Base-by-base conservation (phyloP, 2,329 filamentous ascomycete species). In the Cercospora sesami region DNA sequence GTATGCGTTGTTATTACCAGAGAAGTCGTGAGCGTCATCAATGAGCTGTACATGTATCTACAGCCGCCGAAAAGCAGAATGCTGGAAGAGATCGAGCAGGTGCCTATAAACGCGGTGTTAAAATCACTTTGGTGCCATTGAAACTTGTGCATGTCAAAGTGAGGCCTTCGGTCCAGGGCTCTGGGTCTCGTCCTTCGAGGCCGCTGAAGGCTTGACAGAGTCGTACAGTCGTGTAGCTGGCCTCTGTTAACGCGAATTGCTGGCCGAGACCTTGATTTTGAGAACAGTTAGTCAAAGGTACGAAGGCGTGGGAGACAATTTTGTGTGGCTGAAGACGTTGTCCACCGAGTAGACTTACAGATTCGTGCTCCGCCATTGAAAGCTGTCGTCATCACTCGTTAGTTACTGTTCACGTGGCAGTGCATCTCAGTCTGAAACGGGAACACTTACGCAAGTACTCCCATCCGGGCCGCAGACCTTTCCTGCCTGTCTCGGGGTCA, bases 241-340 rank as follows among this genome's bases (percentile, higher is more conserved):
- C 91, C 82, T 94, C 90, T 0, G 90, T 92, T 58, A 94, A 80
- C 14, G 91, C 92, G 77, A 93, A 94, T 78, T 94, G 90, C 83
- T 94, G 76, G 0, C 75, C 76, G 33, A 79, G 65, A 70, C 42
- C 42, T 45, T 48, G 8, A 3, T 21, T 48, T 18, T 21, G 42
- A 48, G 14, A 12, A 18, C 42, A 48, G 3, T 48, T 23, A 48
- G 42, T 23, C 3, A 48, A 10, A 10, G n/a, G 42, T 10, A 48
- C 18, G 42, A 48, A 8, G 28, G 28, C 2, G 26, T 28, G 26
- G 26, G 26, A 28, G 26, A 28, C 26, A 28, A 28, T 4, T 28
- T 28, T 28, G 3, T 4, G 26, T 4, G 26, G 26, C 7, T 28
- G 26, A 28, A 28, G 26, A 28, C n/a, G n/a, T 10, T 23, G 3